Evolutionary conservation across 345 rosid genomes (phyloP), one percentile per base, ranked within the genome.

Genomic region (Gossypium turneri): DNA sequence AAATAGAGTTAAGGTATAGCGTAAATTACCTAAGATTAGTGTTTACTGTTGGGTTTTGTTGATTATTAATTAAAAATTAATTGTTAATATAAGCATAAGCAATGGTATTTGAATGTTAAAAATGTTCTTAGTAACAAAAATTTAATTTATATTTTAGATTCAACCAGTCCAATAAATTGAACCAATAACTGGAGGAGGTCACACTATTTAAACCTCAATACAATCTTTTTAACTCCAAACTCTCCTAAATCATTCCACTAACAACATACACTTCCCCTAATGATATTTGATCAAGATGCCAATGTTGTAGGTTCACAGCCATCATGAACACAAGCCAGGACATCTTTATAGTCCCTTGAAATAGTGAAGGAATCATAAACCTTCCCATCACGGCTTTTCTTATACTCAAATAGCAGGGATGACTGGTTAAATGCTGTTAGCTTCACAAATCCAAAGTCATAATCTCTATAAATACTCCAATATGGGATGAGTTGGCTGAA

Each of bases 301-400:
- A 77, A 75, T 17, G 95, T 92, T 41, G 89, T 91, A 3, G 89
- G 66, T 5, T 75, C 80, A 78, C 98, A 94, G 72, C 95, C 74
- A 75, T 90, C 98, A 19, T 84, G 94, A 25, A 82, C 87, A 47
- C 98, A 94, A 69, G 91, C 90, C 80, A 94, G 75, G 44, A 94
- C 84, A 82, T 94, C 97, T 74, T 80, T 87, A 83, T 94, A 94
- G 76, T 92, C 92, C 81, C 97, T 87, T 2, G 94, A 85, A 76
- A 94, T 87, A 65, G 90, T 92, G 83, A 94, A 94, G 38, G 90
- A 85, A 83, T 94, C 98, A 15, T 90, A 77, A 8, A 92, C 92
- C 79, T 82, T 76, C 22, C 98, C 98, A 1, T 85, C 86, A 7
- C 90, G 70, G 82, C 97, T 94, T 82, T 82, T 94, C 85, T 90